These are phyloP conservation scores for Paramecium octaurelia DNA, from an alignment of 73 alveolate genomes.

Conservation along the genomic window DNA sequence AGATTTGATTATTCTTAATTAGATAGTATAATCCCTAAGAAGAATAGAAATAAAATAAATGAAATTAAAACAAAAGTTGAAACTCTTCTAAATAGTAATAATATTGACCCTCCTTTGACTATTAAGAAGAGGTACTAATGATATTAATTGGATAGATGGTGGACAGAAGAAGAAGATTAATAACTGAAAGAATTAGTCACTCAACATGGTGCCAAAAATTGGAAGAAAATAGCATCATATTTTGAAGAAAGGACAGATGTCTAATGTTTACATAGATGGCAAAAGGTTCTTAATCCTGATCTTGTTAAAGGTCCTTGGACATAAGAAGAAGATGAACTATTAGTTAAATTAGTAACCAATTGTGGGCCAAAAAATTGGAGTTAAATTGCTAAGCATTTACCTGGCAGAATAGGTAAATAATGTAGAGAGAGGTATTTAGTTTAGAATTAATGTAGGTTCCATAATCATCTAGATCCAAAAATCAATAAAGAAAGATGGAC, in stretches of 20 bases:
- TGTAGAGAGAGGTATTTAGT: constrained; percentile 84
- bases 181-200: constrained; percentile 63
- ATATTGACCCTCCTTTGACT: constrained; percentile 21
- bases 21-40: neutral
- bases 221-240: constrained; percentile 82
- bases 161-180: constrained; percentile 81
- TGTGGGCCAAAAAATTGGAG: constrained; percentile 96
- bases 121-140: constrained; percentile 3
- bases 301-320: constrained; percentile 97
- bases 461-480: constrained; percentile 93
- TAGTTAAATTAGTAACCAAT: constrained; percentile 84
- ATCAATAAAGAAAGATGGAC: constrained; percentile 94
- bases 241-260: constrained; percentile 81
- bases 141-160: constrained; percentile 41
- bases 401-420: constrained; percentile 97
- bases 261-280: constrained; percentile 86
- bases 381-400: constrained; percentile 90
- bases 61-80: constrained; percentile 25
- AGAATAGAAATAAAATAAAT: neutral
- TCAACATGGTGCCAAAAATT: constrained; percentile 75
- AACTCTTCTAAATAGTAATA: constrained; percentile 29
- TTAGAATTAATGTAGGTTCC: constrained; percentile 77
- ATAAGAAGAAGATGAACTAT: constrained; percentile 85
- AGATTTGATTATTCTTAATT: neutral
- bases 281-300: constrained; percentile 82